Evolutionary conservation across 371 early-diverging fungal species (phyloP).

Genomic region (Gilbertella persicaria): DNA sequence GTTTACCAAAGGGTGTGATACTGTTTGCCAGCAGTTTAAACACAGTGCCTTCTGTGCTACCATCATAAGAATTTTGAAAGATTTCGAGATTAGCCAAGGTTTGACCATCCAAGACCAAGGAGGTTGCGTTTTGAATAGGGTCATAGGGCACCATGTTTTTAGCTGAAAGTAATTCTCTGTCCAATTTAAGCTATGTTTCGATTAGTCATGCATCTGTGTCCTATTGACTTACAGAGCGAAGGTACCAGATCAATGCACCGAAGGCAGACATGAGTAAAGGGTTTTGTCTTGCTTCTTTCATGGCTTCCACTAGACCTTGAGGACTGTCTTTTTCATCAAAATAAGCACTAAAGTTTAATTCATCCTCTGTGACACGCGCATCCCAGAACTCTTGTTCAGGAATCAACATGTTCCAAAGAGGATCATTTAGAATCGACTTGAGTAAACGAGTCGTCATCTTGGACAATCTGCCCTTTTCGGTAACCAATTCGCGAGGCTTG

Average conservation of each 20-base stretch:
- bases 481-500: conserved; percentile 87
- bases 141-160: conserved; percentile 80
- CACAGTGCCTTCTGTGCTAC: conserved; percentile 80
- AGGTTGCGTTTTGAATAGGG: conserved; percentile 66
- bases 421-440: conserved; percentile 66
- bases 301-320: conserved; percentile 1
- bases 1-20: conserved; percentile 89
- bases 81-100: conserved; percentile 94
- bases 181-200: conserved; percentile 88
- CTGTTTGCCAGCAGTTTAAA: conserved; percentile 87
- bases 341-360: conserved; percentile 68
- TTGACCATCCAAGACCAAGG: conserved; percentile 92
- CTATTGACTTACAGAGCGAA: conserved; percentile 68
- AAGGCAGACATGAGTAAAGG: conserved; percentile 64
- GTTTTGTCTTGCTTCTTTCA: conserved; percentile 27
- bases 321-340: conserved; percentile 46
- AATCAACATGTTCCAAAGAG: conserved; percentile 70
- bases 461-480: conserved; percentile 75
- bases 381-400: conserved; percentile 90
- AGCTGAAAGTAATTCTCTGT: conserved; percentile 81
- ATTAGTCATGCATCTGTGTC: too few species aligned
- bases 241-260: conserved; percentile 81
- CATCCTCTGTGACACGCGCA: conserved; percentile 62
- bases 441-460: conserved; percentile 67
- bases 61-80: conserved; percentile 84